These are phyloP conservation scores for Saturnispora serradocipensis DNA, from an alignment of 805 yeast species.

Conservation along the genomic window DNA sequence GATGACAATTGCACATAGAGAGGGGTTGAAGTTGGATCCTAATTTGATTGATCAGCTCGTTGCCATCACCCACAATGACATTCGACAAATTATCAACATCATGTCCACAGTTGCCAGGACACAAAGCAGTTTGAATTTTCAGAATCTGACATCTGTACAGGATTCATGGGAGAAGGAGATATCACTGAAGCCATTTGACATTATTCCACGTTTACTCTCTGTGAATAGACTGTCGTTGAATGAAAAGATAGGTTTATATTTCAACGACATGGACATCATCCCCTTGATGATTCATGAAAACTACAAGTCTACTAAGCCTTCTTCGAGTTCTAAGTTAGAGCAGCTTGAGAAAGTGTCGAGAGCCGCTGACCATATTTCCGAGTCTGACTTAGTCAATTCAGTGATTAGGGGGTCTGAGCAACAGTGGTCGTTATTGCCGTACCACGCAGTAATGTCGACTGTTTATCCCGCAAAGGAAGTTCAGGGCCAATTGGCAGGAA, in stretches of 20 bases:
- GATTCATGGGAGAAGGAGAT: constrained; percentile 82
- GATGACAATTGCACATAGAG: constrained; percentile 84
- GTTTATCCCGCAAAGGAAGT: constrained; percentile 70
- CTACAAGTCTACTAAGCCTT: constrained; percentile 61
- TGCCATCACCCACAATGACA: constrained; percentile 79
- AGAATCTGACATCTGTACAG: constrained; percentile 53
- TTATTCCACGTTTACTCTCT: constrained; percentile 57
- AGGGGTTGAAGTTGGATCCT: constrained; percentile 71
- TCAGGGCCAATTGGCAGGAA: constrained; percentile 59
- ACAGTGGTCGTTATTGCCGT: constrained; percentile 88
- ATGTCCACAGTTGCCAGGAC: constrained; percentile 79
- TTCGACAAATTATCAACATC: constrained; percentile 86
- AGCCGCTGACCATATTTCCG: constrained; percentile 85
- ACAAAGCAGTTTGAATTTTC: constrained; percentile 50
- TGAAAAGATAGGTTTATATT: constrained; percentile 81
- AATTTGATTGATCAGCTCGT: constrained; percentile 76
- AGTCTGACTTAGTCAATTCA: constrained; percentile 71
- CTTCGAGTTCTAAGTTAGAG: constrained; percentile 32
- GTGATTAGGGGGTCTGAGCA: constrained; percentile 86
- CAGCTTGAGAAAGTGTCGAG: constrained; percentile 56
- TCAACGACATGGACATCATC: constrained; percentile 89
- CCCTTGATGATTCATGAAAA: constrained; percentile 97
- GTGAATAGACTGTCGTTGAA: constrained; percentile 55
- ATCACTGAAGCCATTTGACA: constrained; percentile 88
- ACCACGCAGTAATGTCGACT: constrained; percentile 81